Evolutionary conservation across 2,329 filamentous ascomycete species (phyloP).

Genomic region (Macrophomina pseudophaseolina): DNA sequence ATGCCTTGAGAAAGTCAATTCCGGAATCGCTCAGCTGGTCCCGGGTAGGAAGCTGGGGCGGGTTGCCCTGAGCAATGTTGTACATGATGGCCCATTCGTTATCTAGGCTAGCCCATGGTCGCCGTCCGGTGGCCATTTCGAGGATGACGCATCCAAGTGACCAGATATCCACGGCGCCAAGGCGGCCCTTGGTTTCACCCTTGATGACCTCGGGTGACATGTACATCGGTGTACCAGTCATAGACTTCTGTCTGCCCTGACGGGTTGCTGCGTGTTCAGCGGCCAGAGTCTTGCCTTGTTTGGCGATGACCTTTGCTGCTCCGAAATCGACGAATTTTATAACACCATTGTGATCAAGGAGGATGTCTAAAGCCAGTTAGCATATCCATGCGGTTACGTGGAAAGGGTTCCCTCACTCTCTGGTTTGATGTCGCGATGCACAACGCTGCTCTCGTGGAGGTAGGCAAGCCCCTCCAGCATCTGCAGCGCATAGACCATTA

Average conservation of each 20-base stretch:
- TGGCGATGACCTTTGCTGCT: slow-evolving; percentile 93
- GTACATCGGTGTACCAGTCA: slow-evolving; percentile 99
- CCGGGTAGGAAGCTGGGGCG: slow-evolving; percentile 77
- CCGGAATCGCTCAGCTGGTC: slow-evolving; percentile 86
- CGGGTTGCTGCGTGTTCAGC: slow-evolving; percentile 62
- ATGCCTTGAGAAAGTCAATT: slow-evolving; percentile 85
- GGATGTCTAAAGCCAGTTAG: slow-evolving; percentile 68
- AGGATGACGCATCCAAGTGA: slow-evolving; percentile 95
- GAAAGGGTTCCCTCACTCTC: slow-evolving; percentile 70
- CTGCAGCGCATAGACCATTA: slow-evolving; percentile 94
- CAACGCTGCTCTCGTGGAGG: slow-evolving; percentile 87
- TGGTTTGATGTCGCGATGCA: slow-evolving; percentile 97
- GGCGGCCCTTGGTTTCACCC: slow-evolving; percentile 74
- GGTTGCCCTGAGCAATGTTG: slow-evolving; percentile 97
- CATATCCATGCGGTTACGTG: neutral
- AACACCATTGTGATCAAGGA: slow-evolving; percentile 95
- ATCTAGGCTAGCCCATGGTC: slow-evolving; percentile 93
- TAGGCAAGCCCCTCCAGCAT: slow-evolving; percentile 93
- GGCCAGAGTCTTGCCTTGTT: slow-evolving; percentile 86
- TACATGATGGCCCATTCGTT: slow-evolving; percentile 99
- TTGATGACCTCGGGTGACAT: slow-evolving; percentile 99
- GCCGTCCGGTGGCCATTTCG: slow-evolving; percentile 94
- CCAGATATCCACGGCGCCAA: slow-evolving; percentile 93
- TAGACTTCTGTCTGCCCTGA: slow-evolving; percentile 72
- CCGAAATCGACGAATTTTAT: slow-evolving; percentile 99